Conservation (phyloP, 257 asterid species). For the Nyctanthes arbortristis region DNA sequence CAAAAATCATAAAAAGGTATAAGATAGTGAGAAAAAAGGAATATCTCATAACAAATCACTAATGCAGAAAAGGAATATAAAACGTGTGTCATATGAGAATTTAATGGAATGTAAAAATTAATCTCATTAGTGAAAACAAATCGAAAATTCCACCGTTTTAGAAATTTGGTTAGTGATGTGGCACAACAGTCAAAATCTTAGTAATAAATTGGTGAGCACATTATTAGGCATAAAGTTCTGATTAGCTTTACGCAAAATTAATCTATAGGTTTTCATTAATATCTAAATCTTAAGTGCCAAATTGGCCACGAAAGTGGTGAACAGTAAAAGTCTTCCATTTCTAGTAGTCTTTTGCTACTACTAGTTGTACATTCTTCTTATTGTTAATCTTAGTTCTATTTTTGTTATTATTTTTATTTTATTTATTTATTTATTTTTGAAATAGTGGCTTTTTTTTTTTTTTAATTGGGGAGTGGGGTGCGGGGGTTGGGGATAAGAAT, state of each 20-base stretch:
- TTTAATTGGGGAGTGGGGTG: too few relatives aligned
- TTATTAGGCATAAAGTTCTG: background rate
- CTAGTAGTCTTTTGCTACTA: too few relatives aligned
- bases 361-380: too few relatives aligned
- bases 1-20: slow-evolving; percentile 21
- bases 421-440: too few relatives aligned
- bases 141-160: slow-evolving; percentile 13
- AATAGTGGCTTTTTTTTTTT: too few relatives aligned
- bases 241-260: background rate
- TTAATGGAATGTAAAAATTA: background rate
- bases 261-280: background rate
- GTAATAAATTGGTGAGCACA: background rate
- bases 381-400: too few relatives aligned
- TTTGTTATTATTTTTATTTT: too few relatives aligned
- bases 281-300: too few relatives aligned
- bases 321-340: background rate
- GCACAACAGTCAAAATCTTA: background rate
- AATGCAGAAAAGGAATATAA: background rate
- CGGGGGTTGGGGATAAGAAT: background rate
- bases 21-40: slow-evolving; percentile 13
- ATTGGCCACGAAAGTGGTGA: background rate
- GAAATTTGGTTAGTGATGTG: background rate
- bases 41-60: background rate
- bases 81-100: background rate
- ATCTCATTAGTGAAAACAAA: background rate